Evolutionary conservation across 2,329 filamentous ascomycete species (phyloP), one percentile per base, ranked within the genome.

Genomic region (Colletotrichum horii): DNA sequence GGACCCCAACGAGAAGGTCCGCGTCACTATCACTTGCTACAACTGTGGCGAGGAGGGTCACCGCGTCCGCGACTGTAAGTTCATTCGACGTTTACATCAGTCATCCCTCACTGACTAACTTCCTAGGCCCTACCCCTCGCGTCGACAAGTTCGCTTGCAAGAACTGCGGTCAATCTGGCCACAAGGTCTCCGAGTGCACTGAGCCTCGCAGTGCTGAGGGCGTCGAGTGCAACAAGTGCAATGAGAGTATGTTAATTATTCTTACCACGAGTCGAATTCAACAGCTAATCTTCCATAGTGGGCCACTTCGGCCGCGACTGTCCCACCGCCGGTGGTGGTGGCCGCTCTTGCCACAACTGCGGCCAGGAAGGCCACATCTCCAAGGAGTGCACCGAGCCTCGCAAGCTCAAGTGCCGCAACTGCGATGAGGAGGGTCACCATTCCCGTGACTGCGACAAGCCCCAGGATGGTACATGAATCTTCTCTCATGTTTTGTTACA

Each of bases 261-360:
- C 14, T 6, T 34, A 6, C 19, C 26, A 19, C 55, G 11, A 5
- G 6, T 38, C 14, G 5, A 15, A 36, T 4, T 22, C 8, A 32
- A 66, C 52, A 78, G 24, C 68, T 30, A 43, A 56, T n/a, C 4
- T 9, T 36, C 4, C 15, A 22, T 71, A 93, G 88, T 84, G 71
- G 92, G 93, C 4, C 93, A 94, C 79, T 92, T 92, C 79, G 87
- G 89, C 38, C 87, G 87, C 55, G 92, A 98, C 80, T 94, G 93
- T 80, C 92, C 93, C 32, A 86, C 92, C 81, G 92, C 89, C 81
- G 92, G 89, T 19, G 88, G 88, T 72, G 85, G 88, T 81, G 87
- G 87, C 78, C 81, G 88, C 81, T 86, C 82, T 32, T 92, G 91
- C 81, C 87, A 88, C 79, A 94, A 94, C 83, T 94, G 93, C 78